Conservation (phyloP, 1,139 yeast genomes). For the Debaryomyces sp. region DNA sequence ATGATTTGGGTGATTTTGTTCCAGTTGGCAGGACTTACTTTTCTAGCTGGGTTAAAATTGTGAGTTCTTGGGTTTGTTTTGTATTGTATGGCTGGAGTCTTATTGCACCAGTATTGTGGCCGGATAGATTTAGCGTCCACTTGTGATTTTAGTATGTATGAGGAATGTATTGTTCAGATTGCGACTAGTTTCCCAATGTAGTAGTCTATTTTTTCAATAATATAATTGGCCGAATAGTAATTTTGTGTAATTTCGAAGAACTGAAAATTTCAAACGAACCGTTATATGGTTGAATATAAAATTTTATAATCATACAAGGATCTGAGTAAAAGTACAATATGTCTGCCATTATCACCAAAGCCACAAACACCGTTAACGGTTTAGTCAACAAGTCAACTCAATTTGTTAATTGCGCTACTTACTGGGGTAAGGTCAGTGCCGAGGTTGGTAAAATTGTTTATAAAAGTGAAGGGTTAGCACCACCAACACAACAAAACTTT, state of each 20-base stretch:
- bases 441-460: constrained; percentile 91
- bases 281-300: constrained; percentile 2
- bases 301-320: constrained; percentile 2
- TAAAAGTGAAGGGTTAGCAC: constrained; percentile 89
- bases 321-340: constrained; percentile 27
- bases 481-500: constrained; percentile 81
- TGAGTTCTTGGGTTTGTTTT: constrained; percentile 92
- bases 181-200: constrained; percentile 8
- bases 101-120: constrained; percentile 86
- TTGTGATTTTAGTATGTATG: constrained; percentile 16
- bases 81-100: constrained; percentile 87
- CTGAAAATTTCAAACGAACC: constrained; percentile 8
- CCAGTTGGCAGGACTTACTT: constrained; percentile 98
- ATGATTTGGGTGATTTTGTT: constrained; percentile 83
- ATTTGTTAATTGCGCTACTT: constrained; percentile 55
- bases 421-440: constrained; percentile 89
- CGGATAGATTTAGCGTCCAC: constrained; percentile 72
- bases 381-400: constrained; percentile 42
- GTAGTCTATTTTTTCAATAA: constrained; percentile 7
- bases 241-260: constrained; percentile 11
- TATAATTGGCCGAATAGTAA: constrained; percentile 12
- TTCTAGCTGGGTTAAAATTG: constrained; percentile 91
- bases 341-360: constrained; percentile 53
- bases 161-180: neutral
- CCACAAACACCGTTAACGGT: constrained; percentile 45